A percentile compares a stretch with the other conserved stretches of the same genome.
phyloP scores from a whole-genome alignment of 495 filamentous ascomycete species.

The Xylaria curta region DNA sequence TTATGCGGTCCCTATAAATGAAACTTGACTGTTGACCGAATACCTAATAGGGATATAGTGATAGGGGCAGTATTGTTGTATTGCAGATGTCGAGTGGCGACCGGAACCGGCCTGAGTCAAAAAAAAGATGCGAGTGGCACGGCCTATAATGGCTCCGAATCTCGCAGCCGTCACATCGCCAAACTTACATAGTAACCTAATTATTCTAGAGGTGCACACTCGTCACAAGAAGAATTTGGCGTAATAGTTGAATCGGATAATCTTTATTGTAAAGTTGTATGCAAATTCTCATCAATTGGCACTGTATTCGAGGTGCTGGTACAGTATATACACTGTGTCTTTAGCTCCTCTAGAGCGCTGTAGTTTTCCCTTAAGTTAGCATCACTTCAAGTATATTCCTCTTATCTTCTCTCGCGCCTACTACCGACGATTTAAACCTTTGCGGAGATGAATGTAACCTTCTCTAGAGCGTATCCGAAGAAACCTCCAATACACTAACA shows the following conservation, averaged over 20 bases:
- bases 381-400: too few species aligned
- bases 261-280: too few species aligned
- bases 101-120: constrained; percentile 16
- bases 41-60: not conserved
- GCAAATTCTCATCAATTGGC: too few species aligned
- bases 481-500: not conserved
- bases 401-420: too few species aligned
- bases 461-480: not conserved
- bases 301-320: too few species aligned
- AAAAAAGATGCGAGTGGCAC: not conserved
- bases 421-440: too few species aligned
- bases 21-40: not conserved
- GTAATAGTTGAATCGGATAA: too few species aligned
- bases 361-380: too few species aligned
- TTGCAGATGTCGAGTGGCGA: constrained; percentile 5
- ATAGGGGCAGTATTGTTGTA: not conserved
- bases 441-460: too few species aligned
- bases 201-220: not conserved
- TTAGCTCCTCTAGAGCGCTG: too few species aligned
- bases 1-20: constrained; percentile 36
- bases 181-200: not conserved
- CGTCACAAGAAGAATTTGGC: too few species aligned
- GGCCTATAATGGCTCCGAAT: constrained; percentile 19
- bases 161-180: constrained; percentile 8
- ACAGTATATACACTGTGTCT: too few species aligned